These are phyloP conservation scores for Apostasia ramifera DNA, from an alignment of 106 monocot genomes.

Conservation along the genomic window DNA sequence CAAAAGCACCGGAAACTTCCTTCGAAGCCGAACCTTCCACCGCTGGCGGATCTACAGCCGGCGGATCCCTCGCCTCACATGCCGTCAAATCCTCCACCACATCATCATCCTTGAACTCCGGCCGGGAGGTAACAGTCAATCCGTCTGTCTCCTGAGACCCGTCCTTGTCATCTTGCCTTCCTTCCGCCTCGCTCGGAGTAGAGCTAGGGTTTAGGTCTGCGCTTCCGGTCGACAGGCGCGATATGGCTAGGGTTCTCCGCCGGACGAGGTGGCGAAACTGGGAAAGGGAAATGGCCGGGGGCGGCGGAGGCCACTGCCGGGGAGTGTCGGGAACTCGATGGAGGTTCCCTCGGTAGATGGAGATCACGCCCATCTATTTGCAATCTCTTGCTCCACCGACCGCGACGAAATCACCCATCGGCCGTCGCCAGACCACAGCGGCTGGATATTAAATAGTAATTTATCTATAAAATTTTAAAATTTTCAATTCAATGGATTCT, in stretches of 20 bases:
- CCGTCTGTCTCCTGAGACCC: not conserved
- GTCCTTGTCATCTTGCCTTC: conserved; percentile 6
- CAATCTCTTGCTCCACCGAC: no score
- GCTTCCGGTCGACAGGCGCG: conserved; percentile 11
- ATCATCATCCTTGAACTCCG: no score
- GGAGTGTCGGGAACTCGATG: conserved; percentile 37
- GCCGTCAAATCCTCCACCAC: not conserved
- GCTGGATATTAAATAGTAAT: no score
- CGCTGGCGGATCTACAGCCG: not conserved
- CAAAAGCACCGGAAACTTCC: not conserved
- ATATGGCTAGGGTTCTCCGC: conserved; percentile 26
- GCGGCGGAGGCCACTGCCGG: conserved; percentile 34
- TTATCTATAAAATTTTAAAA: no score
- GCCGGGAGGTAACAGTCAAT: not conserved
- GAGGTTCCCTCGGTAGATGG: conserved; percentile 54
- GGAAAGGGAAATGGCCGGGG: conserved; percentile 21
- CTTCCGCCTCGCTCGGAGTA: not conserved
- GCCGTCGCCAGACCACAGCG: no score
- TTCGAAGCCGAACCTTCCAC: not conserved
- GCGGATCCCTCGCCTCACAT: not conserved
- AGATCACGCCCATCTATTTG: conserved; percentile 31
- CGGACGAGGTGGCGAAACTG: conserved; percentile 33
- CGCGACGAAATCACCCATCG: no score
- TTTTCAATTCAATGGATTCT: no score
- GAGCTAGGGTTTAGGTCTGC: not conserved